phyloP scores from a whole-genome alignment of 352 stramenopile species.

The Achlya hypogyna region DNA sequence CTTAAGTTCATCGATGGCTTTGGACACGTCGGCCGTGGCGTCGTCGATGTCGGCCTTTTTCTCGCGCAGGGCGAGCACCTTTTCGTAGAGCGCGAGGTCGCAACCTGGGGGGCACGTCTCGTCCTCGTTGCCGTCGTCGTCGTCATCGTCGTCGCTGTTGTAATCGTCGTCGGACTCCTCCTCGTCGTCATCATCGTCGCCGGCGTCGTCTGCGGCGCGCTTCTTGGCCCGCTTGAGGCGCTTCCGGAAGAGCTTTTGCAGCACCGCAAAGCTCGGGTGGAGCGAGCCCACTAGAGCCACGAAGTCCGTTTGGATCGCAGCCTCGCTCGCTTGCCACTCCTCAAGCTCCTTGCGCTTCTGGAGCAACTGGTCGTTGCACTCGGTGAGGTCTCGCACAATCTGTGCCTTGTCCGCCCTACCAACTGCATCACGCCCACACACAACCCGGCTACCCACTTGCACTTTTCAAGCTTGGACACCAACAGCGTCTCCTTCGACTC shows the following conservation, averaged over 20 bases:
- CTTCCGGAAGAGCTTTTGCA: conserved; percentile 88
- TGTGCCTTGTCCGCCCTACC: conserved; percentile 61
- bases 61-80: conserved; percentile 86
- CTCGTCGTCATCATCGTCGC: conserved; percentile 55
- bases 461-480: conserved; percentile 79
- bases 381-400: conserved; percentile 64
- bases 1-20: conserved; percentile 83
- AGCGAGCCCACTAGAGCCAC: conserved; percentile 41
- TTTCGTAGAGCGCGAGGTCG: conserved; percentile 86
- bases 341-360: conserved; percentile 76
- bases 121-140: conserved; percentile 87
- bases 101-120: conserved; percentile 85
- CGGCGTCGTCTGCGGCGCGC: conserved; percentile 43
- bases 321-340: conserved; percentile 57
- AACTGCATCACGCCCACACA: not conserved
- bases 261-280: conserved; percentile 51
- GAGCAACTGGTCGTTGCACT: conserved; percentile 64
- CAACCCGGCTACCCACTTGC: conserved; percentile 23
- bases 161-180: conserved; percentile 52
- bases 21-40: conserved; percentile 70
- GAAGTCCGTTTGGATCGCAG: conserved; percentile 59
- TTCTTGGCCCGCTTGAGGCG: conserved; percentile 87
- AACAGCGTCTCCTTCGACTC: conserved; percentile 86
- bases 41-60: conserved; percentile 89
- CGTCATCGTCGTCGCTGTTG: conserved; percentile 70